A percentile compares a stretch with the other conserved stretches of the same genome.
These are phyloP conservation scores for Russula abietina DNA, from an alignment of 768 basidiomycete genomes.

Conservation along the genomic window DNA sequence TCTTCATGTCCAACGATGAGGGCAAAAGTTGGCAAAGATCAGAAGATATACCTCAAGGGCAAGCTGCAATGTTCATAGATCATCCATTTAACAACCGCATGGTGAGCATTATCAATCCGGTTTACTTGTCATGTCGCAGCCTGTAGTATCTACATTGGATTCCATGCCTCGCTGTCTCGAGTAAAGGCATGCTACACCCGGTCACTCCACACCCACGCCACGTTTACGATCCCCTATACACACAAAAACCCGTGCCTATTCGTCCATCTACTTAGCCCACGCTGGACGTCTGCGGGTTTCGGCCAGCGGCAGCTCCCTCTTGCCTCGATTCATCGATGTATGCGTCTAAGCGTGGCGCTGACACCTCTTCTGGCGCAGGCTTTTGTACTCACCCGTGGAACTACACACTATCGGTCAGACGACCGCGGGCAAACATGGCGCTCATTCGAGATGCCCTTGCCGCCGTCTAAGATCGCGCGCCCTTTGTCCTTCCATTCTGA, in stretches of 20 bases:
- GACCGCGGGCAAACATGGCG: no score
- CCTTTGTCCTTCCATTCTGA: conserved; percentile 87
- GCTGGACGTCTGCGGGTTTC: background rate
- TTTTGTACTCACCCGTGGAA: no score
- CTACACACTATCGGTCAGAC: no score
- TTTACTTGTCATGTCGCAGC: background rate
- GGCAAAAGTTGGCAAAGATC: conserved; percentile 62
- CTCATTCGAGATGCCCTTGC: no score
- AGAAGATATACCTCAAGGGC: conserved; percentile 49
- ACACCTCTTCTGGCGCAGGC: no score
- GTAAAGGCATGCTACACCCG: background rate
- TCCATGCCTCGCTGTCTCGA: background rate
- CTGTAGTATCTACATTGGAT: background rate
- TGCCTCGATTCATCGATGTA: background rate
- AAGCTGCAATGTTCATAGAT: conserved; percentile 66
- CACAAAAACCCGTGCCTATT: background rate
- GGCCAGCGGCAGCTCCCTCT: background rate
- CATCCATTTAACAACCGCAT: conserved; percentile 76
- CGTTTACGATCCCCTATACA: background rate
- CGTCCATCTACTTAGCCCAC: background rate
- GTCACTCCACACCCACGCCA: background rate
- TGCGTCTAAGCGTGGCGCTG: no score
- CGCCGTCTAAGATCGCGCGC: no score
- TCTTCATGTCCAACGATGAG: conserved; percentile 82
- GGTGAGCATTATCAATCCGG: background rate